Base-by-base conservation (phyloP, 768 basidiomycete genomes). In the Mycena floridula region DNA sequence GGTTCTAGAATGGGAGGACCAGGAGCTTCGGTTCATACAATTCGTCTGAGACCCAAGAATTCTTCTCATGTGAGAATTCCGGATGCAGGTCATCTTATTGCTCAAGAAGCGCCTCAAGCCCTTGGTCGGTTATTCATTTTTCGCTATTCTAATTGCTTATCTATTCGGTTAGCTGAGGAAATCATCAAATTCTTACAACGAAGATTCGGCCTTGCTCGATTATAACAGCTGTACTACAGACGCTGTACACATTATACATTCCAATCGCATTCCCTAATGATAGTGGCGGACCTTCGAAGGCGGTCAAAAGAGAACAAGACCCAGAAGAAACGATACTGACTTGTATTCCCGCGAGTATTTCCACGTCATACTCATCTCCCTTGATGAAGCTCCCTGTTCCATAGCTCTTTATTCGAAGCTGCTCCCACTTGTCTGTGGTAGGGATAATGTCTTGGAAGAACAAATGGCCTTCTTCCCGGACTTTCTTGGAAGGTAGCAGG, bases 391-490 rank as follows among this genome's bases (percentile, higher is more conserved):
- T 43, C 7, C 45, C 56, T 3, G 54, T 57, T 1, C 62, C 64
- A 35, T 64, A 65, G 37, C 59, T 64, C 51, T 64, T 64, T 12
- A 65, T 51, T 1, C 64, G 58, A n/a, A 57, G 54, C 6, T 44
- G 36, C 43, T 65, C 62, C 64, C 64, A 64, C 61, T 64, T 48
- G 22, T 63, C 54, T 2, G 60, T 55, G 8, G 64, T 65, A 7
- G 64, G 64, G 7, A 59, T 41, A 3, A 59, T 50, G 1, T 46
- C 51, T 27, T 61, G 56, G 42, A 65, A 64, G 27, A 65, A 50
- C 7, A 46, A 36, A 30, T 57, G 59, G 0, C 64, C 64, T 25
- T 60, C 55, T 43, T 48, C 47, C 26, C 55, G 57, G 4, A 65
- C 61, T 43, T 62, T 64, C 47, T 59, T 53, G 11, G 61, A 60